These are phyloP conservation scores for Dioscorea dumetorum DNA, from an alignment of 106 monocot genomes.

Conservation along the genomic window DNA sequence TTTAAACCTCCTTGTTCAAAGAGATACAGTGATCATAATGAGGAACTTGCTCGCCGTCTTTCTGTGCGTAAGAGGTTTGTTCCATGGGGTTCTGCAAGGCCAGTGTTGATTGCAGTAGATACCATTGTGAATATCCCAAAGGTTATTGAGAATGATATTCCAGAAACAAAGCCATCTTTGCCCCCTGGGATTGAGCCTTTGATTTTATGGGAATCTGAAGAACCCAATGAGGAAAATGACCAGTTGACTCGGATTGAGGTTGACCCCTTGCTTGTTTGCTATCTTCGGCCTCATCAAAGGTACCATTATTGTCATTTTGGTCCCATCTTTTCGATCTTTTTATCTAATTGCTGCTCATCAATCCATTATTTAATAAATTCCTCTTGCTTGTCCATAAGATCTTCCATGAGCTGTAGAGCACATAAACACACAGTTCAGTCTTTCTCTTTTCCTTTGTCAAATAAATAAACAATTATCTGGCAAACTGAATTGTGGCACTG, in stretches of 20 bases:
- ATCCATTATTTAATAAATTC: too few relatives aligned
- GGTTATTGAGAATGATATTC: conserved; percentile 23
- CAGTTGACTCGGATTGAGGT: conserved; percentile 43
- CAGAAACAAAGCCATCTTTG: conserved; percentile 35
- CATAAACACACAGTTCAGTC: too few relatives aligned
- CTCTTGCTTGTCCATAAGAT: too few relatives aligned
- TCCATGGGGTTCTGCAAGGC: conserved; percentile 74
- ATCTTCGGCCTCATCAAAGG: conserved; percentile 98
- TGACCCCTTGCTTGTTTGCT: conserved; percentile 72
- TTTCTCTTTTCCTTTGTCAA: too few relatives aligned
- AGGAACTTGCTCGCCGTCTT: conserved; percentile 75
- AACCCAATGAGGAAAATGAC: conserved; percentile 18
- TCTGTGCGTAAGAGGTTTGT: conserved; percentile 87
- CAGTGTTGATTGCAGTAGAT: conserved; percentile 43
- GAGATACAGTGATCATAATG: conserved; percentile 58
- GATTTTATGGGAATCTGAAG: conserved; percentile 73
- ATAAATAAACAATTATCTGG: too few relatives aligned
- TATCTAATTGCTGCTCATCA: not conserved
- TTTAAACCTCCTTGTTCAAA: conserved; percentile 80
- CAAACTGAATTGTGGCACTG: too few relatives aligned
- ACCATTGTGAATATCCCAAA: conserved; percentile 29
- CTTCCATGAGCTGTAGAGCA: too few relatives aligned
- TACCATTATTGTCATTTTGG: conserved; percentile 10
- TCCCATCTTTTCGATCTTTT: not conserved
- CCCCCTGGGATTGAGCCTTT: conserved; percentile 86